Evolutionary conservation across 805 yeast genomes (phyloP).

Genomic region (Jamesozyma piceae): DNA sequence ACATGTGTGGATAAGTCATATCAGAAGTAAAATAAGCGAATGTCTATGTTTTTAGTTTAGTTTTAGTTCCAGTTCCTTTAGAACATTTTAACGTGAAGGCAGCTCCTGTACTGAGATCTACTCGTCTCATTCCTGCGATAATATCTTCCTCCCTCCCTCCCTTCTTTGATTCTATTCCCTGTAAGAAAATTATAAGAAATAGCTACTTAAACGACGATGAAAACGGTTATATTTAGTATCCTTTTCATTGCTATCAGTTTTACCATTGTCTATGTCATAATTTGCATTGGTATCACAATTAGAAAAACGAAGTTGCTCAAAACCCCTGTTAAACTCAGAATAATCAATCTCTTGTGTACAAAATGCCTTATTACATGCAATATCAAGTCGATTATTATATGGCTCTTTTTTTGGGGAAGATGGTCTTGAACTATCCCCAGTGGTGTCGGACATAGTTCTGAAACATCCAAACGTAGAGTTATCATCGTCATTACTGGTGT

Average conservation of each 20-base stretch:
- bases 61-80: too few species aligned
- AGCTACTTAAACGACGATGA: neutral
- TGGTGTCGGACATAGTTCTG: neutral
- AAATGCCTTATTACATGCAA: slow-evolving; percentile 11
- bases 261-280: too few species aligned
- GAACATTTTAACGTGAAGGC: too few species aligned
- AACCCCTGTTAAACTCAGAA: slow-evolving; percentile 1
- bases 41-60: too few species aligned
- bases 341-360: slow-evolving; percentile 8
- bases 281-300: neutral
- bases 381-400: neutral
- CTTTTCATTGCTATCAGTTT: too few species aligned
- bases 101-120: too few species aligned
- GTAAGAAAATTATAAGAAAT: neutral
- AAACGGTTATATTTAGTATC: too few species aligned
- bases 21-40: too few species aligned
- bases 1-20: too few species aligned
- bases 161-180: too few species aligned
- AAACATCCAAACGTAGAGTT: neutral
- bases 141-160: too few species aligned
- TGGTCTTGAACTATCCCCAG: neutral
- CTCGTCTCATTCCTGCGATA: too few species aligned
- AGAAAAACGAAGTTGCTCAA: neutral
- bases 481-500: neutral
- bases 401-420: neutral